Evolutionary conservation across 306 rosid species (phyloP).

Genomic region (Sphenostylis stenocarpa): DNA sequence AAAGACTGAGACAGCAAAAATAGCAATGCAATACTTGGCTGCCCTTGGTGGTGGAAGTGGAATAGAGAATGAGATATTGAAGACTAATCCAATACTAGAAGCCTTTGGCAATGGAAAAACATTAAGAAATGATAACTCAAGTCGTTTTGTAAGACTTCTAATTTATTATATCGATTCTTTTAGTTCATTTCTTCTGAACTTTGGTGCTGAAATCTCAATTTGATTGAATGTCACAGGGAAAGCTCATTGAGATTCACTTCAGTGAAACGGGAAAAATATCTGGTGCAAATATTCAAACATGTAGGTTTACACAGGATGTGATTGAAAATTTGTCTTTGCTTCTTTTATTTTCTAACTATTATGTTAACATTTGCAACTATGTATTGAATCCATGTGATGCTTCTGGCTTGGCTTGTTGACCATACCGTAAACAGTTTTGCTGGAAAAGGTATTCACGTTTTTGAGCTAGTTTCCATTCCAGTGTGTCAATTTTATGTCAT

Average conservation of each 20-base stretch:
- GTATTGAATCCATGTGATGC: constrained; percentile 37
- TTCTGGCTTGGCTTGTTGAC: not conserved
- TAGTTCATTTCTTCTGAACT: constrained; percentile 27
- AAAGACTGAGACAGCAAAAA: constrained; percentile 97
- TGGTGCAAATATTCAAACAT: constrained; percentile 97
- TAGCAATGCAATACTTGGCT: constrained; percentile 98
- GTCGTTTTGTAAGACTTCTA: constrained; percentile 89
- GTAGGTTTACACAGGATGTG: constrained; percentile 52
- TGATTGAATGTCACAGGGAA: constrained; percentile 66
- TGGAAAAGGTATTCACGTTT: constrained; percentile 82
- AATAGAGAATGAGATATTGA: constrained; percentile 90
- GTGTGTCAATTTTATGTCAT: constrained; percentile 21
- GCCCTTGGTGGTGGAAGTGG: constrained; percentile 99
- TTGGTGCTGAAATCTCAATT: constrained; percentile 25
- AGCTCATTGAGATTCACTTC: constrained; percentile 95
- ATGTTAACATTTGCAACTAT: constrained; percentile 33
- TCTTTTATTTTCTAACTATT: constrained; percentile 39
- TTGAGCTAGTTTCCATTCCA: constrained; percentile 18
- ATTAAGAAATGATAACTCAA: constrained; percentile 97
- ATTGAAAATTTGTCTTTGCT: constrained; percentile 30
- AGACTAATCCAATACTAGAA: constrained; percentile 96
- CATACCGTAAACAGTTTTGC: constrained; percentile 68
- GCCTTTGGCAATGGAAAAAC: constrained; percentile 99
- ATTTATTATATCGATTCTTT: constrained; percentile 28
- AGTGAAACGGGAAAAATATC: constrained; percentile 97